Conservation (phyloP, 768 basidiomycete genomes). For the Tulasnella sp. region DNA sequence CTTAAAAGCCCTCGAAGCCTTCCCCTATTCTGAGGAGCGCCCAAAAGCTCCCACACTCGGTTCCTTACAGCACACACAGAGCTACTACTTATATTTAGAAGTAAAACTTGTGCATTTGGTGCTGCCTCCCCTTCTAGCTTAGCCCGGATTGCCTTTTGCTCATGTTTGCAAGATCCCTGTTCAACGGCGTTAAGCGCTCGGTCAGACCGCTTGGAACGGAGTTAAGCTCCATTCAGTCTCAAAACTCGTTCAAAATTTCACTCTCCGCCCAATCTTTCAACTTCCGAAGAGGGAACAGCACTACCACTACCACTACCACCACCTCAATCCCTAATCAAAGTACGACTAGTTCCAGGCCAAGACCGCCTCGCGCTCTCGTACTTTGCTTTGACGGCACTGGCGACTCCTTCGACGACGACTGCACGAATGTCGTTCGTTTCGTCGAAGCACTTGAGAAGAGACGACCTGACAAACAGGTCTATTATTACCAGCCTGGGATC, state of each 20-base stretch:
- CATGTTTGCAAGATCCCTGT: no score
- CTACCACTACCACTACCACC: no score
- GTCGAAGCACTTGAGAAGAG: constrained; percentile 65
- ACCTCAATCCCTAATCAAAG: no score
- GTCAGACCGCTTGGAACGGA: background rate
- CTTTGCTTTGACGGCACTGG: constrained; percentile 69
- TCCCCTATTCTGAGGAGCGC: no score
- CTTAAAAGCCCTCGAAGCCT: no score
- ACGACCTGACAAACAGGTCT: constrained; percentile 49
- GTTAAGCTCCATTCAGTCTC: background rate
- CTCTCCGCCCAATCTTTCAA: no score
- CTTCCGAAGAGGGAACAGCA: no score
- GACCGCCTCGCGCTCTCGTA: constrained; percentile 42
- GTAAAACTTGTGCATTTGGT: background rate
- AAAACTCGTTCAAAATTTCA: background rate
- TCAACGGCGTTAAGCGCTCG: background rate
- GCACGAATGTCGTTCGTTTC: constrained; percentile 68
- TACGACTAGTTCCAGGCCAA: background rate
- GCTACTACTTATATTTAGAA: no score
- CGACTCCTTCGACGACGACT: constrained; percentile 33
- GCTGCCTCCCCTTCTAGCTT: background rate
- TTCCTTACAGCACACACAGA: no score
- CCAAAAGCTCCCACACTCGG: no score
- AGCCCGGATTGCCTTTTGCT: background rate
- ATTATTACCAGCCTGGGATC: constrained; percentile 63